Base-by-base conservation (phyloP, 225 moss, liverwort and hornwort species). In the Antitrichia curtipendula region DNA sequence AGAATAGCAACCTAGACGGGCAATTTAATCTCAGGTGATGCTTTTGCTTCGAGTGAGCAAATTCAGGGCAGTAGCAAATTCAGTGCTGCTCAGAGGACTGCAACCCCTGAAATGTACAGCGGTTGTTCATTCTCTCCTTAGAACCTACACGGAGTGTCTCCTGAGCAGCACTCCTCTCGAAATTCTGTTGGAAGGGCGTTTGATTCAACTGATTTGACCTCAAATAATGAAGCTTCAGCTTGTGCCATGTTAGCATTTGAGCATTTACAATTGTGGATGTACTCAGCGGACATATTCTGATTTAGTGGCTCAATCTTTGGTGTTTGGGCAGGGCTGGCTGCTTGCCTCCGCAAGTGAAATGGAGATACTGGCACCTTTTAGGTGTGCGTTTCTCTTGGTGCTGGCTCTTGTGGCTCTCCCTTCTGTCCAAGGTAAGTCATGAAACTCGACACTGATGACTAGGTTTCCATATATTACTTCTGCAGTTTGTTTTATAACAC, bases 371-470 rank as follows among this genome's bases (percentile, higher is more conserved):
- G 82, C 89, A 89, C 87, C 89, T 65, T 74, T 36, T 22, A 75
- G 79, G 89, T 87, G 89, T 89, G 87, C 86, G 88, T 76, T 92
- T 80, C 86, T 92, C 83, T 76, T 92, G 82, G 61, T 87, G 63
- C 70, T 91, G 70, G 88, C 75, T 84, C 85, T 92, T 49, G n/a
- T 91, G 63, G 86, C 89, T 80, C 86, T 92, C 75, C 91, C 89
- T 59, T 88, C 80, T 86, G 91, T 75, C 11, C 92, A 88, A 92
- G 92, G 92, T 91, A 87, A 40, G 63, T 69, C 6, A 13, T 31
- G 23, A 27, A 52, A 43, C 82, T 82, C 18, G 64, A 43, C 75
- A 75, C 18, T 18, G 64, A 56, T 66, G 31, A 22, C 28, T 74
- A 24, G 34, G 7, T 82, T 56, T 74, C n/a, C 63, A 34, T 38